Evolutionary conservation across 176 grass and related monocot genomes (phyloP), one percentile per base, ranked within the genome.

Genomic region (Oryza glaberrima): DNA sequence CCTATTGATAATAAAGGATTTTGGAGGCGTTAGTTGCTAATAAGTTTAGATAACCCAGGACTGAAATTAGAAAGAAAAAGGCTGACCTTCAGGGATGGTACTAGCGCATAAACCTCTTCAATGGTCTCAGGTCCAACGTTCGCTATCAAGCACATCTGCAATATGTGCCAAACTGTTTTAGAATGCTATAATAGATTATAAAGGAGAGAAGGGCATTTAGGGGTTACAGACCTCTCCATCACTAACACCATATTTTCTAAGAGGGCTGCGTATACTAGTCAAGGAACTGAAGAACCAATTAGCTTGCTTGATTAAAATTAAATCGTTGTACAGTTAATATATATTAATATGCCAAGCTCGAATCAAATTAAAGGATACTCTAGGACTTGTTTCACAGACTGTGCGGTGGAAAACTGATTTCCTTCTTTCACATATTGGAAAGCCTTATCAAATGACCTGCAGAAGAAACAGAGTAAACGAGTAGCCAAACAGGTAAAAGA

Each of bases 31-130:
- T 34, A 76, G 35, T 65, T 82, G 72, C 35, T 28, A 56, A 38
- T 70, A 69, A 45, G 54, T 68, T 70, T 16, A 34, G 72, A 76
- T 72, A 60, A 66, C 11, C 5, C 19, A 75, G 46, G 65, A 11
- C 34, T 52, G 58, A 70, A 85, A 63, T 54, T 86, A 22, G 32
- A 40, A 89, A 43, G 51, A n/a, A 88, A 79, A 41, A 77, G 72
- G 28, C 83, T 91, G 13, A 94, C 96, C 96, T 92, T 99, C 34
- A 99, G 94, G 69, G 96, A 94, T 45, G 96, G 96, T 79, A 96
- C 82, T 70, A 99, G 84, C 40, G 90, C 93, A 92, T 96, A 99
- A 84, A 92, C 91, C 81, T 96, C 96, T 67, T 99, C 91, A 10
- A 89, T n/a, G 9, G 82, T 94, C 67, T 99, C 93, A 4, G 93